A percentile compares a stretch with the other conserved stretches of the same genome.
Evolutionary conservation across 495 filamentous ascomycete genomes (phyloP).

Genomic region (Sphaerosporella brunnea): DNA sequence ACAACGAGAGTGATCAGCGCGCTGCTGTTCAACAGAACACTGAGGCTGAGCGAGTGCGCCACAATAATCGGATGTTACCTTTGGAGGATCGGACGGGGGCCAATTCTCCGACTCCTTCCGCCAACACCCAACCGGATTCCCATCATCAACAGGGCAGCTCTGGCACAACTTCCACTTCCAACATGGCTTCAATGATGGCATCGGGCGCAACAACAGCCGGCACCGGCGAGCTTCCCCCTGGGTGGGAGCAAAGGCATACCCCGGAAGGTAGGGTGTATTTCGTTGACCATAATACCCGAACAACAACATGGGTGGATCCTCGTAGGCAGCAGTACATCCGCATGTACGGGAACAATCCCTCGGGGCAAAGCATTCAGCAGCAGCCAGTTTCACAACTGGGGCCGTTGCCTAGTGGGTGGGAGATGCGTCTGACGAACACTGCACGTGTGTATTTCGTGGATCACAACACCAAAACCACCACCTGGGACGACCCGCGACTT

Average conservation of each 20-base stretch:
- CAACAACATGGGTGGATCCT: slow-evolving; percentile 98
- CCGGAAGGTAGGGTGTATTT: slow-evolving; percentile 92
- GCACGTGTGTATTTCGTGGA: slow-evolving; percentile 97
- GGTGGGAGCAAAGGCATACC: slow-evolving; percentile 91
- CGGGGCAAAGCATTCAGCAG: slow-evolving; percentile 57
- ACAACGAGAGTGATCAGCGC: slow-evolving; percentile 60
- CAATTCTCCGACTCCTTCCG: slow-evolving; percentile 62
- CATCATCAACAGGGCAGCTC: slow-evolving; percentile 26
- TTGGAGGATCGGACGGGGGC: slow-evolving; percentile 79
- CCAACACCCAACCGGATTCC: not conserved
- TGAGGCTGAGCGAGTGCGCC: slow-evolving; percentile 73
- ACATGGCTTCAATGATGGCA: slow-evolving; percentile 72
- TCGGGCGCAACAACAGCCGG: slow-evolving; percentile 89
- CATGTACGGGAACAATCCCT: slow-evolving; percentile 74
- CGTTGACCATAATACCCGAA: slow-evolving; percentile 97
- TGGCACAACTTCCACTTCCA: slow-evolving; percentile 30
- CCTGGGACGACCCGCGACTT: slow-evolving; percentile 95
- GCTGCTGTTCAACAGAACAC: slow-evolving; percentile 71
- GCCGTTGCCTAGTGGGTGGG: slow-evolving; percentile 94
- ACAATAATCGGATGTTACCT: slow-evolving; percentile 75
- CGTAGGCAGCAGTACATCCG: slow-evolving; percentile 94
- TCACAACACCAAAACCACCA: slow-evolving; percentile 98
- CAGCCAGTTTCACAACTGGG: slow-evolving; percentile 95
- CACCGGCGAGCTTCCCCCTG: slow-evolving; percentile 82
- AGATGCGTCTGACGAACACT: slow-evolving; percentile 97